Percentiles rank a stretch among this genome's conserved stretches.
Conservation (phyloP, 2,329 filamentous ascomycete species). For the Pyricularia sp. region DNA sequence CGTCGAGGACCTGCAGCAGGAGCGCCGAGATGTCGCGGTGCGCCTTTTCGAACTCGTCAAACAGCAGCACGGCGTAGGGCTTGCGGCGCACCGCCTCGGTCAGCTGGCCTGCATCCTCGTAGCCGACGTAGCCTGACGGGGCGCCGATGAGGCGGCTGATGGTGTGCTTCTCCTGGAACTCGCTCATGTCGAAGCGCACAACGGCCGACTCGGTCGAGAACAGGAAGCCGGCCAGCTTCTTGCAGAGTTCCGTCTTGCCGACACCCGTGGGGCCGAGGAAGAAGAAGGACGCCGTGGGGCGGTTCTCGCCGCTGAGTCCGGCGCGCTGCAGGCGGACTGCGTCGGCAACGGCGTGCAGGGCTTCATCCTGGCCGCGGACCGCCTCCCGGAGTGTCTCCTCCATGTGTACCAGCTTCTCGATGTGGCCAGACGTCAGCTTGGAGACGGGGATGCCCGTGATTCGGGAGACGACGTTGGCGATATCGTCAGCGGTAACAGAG, state of each 20-base stretch:
- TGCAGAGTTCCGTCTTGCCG: slow-evolving; percentile 95
- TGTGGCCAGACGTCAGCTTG: slow-evolving; percentile 86
- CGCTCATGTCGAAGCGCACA: slow-evolving; percentile 92
- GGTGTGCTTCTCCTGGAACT: slow-evolving; percentile 96
- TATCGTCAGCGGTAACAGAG: slow-evolving; percentile 90
- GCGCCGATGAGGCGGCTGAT: slow-evolving; percentile 87
- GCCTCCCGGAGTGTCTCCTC: slow-evolving; percentile 78
- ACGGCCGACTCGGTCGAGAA: slow-evolving; percentile 90
- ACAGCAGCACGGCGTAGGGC: slow-evolving; percentile 87
- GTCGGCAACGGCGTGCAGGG: slow-evolving; percentile 80
- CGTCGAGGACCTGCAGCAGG: slow-evolving; percentile 87
- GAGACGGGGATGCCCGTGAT: slow-evolving; percentile 88
- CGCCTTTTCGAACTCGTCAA: slow-evolving; percentile 97
- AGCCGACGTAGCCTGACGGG: slow-evolving; percentile 91
- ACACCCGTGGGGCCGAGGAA: slow-evolving; percentile 95
- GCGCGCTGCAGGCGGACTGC: slow-evolving; percentile 91
- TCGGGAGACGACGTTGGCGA: slow-evolving; percentile 81
- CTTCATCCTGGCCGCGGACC: slow-evolving; percentile 89
- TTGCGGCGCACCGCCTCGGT: slow-evolving; percentile 93
- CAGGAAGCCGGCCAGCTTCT: slow-evolving; percentile 86
- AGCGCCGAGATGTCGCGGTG: slow-evolving; percentile 90
- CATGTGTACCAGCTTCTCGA: slow-evolving; percentile 93
- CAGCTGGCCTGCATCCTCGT: slow-evolving; percentile 91
- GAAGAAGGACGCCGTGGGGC: slow-evolving; percentile 91
- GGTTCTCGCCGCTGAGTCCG: slow-evolving; percentile 82